Base-by-base conservation (phyloP, 176 grass and related monocot genomes). In the Juncus inflexus region DNA sequence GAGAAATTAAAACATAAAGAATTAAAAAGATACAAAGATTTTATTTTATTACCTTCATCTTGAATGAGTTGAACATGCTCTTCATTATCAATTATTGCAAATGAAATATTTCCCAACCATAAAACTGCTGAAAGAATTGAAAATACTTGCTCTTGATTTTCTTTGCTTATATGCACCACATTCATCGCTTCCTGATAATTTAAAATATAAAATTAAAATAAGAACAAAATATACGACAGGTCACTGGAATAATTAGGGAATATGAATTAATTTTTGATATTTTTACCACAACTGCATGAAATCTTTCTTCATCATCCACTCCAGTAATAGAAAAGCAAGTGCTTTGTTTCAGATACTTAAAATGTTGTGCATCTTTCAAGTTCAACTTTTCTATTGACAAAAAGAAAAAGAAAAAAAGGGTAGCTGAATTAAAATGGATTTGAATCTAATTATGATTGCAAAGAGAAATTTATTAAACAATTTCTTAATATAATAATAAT, bases 271-370 rank as follows among this genome's bases (percentile, higher is more conserved):
- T 65, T 10, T 10, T 36, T 35, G 59, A 70, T 68, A 82, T 66
- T 75, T 76, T 78, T 92, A 99, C 94, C 83, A 41, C 71, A 60
- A 99, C 94, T 65, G 80, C 55, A 56, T 13, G 78, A 64, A 99
- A 92, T 83, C 79, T 89, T 58, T 91, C 72, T 12, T 85, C 81
- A 86, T 99, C 94, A 82, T 99, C 86, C 50, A 99, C 83, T 15
- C 89, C 94, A 42, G 78, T 75, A 78, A 99, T 84, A 40, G 85
- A 86, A 92, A 86, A 99, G 53, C 94, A 99, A 84, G 80, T 92
- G 66, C 94, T 99, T 69, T 92, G 94, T 58, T 99, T 86, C 59
- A 99, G 73, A 81, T 99, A 99, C 81, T 92, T 99, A 75, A 89
- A 92, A 43, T 89, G 80, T 66, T 99, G 75, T 61, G 70, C 85